phyloP scores from a whole-genome alignment of 441 rosid genomes.

The Mallotus repandus region DNA sequence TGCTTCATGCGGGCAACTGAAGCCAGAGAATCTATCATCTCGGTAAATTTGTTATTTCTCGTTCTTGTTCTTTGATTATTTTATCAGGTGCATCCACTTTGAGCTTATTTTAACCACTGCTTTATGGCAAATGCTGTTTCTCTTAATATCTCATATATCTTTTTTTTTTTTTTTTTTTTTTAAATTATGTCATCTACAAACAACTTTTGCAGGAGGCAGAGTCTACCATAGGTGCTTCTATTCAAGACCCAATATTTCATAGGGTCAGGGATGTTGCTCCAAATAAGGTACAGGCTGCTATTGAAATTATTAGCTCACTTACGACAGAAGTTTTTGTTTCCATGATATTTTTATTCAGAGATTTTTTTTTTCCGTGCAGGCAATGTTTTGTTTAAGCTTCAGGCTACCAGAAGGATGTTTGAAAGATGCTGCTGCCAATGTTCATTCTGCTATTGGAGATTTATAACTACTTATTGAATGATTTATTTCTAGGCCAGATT shows the following conservation, averaged over 20 bases:
- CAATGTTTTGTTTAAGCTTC: slow-evolving; percentile 93
- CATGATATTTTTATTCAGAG: neutral
- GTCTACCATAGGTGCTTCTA: slow-evolving; percentile 50
- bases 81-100: neutral
- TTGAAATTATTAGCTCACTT: neutral
- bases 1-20: slow-evolving; percentile 82
- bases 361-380: slow-evolving; percentile 41
- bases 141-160: neutral
- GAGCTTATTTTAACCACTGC: too few relatives aligned
- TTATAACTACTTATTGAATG: neutral
- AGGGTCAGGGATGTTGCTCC: slow-evolving; percentile 97
- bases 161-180: neutral
- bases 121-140: neutral
- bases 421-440: slow-evolving; percentile 29
- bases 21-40: slow-evolving; percentile 54
- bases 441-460: slow-evolving; percentile 16
- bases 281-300: slow-evolving; percentile 56
- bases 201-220: slow-evolving; percentile 58
- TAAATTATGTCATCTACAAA: neutral
- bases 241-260: slow-evolving; percentile 61
- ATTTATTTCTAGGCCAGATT: neutral
- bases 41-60: slow-evolving; percentile 37
- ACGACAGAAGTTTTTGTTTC: neutral
- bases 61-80: neutral
- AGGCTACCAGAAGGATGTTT: slow-evolving; percentile 79